Conservation (phyloP, 2,329 filamentous ascomycete species). For the Juglanconis sp. region DNA sequence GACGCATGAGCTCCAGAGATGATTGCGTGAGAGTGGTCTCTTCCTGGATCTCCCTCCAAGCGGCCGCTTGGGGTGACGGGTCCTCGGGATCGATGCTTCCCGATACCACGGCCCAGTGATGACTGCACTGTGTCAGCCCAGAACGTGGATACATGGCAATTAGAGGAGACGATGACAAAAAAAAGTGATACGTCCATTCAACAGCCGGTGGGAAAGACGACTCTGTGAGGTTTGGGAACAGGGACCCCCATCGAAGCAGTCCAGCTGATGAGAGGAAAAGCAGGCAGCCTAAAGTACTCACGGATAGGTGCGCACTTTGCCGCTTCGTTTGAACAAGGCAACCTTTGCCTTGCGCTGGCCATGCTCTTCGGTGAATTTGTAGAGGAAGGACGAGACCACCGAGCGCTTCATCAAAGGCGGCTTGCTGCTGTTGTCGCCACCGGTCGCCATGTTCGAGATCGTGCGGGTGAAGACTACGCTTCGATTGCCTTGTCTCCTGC, state of each 20-base stretch:
- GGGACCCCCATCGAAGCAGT: not conserved
- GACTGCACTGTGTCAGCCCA: slow-evolving; percentile 30
- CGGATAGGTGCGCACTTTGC: slow-evolving; percentile 58
- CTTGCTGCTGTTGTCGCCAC: not conserved
- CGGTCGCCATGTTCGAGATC: slow-evolving; percentile 19
- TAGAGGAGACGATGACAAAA: no score
- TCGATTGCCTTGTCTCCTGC: not conserved
- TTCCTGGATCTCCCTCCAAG: slow-evolving; percentile 60
- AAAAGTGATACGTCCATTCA: not conserved
- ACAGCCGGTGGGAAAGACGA: not conserved
- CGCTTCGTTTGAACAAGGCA: slow-evolving; percentile 61
- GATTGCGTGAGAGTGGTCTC: slow-evolving; percentile 54
- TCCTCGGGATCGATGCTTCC: slow-evolving; percentile 57
- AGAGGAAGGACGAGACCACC: slow-evolving; percentile 50
- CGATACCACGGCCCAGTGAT: slow-evolving; percentile 59
- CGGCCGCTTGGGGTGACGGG: slow-evolving; percentile 49
- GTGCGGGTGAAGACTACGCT: not conserved
- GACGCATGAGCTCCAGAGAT: slow-evolving; percentile 48
- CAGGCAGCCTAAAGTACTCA: slow-evolving; percentile 30
- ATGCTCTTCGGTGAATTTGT: slow-evolving; percentile 37
- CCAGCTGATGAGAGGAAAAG: not conserved
- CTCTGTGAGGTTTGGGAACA: not conserved
- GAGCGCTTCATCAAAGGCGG: slow-evolving; percentile 31
- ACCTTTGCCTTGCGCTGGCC: slow-evolving; percentile 41
- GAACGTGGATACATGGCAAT: not conserved